These are phyloP conservation scores for Elaeis oleifera DNA, from an alignment of 202 grass and related monocot species.

Conservation along the genomic window DNA sequence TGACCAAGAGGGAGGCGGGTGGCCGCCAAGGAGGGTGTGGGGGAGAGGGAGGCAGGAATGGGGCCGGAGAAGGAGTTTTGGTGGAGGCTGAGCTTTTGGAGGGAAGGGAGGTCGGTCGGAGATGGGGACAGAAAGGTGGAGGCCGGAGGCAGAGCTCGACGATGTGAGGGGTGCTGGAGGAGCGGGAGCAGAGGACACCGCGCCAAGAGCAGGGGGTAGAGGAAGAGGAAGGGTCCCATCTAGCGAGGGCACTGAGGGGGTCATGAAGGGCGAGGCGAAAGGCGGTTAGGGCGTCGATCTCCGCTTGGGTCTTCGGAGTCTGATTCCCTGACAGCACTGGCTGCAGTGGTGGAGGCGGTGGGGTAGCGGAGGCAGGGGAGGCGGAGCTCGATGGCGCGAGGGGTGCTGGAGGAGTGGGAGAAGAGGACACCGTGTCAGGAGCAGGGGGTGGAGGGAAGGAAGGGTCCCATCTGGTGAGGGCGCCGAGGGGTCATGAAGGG, in stretches of 20 bases:
- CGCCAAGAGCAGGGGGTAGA: conserved; percentile 82
- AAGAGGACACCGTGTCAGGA: no score
- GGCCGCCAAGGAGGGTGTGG: neutral
- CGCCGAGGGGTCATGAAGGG: no score
- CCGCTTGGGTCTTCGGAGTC: conserved; percentile 37
- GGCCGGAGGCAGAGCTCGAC: conserved; percentile 66
- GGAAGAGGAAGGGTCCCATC: conserved; percentile 45
- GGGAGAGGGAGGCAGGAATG: conserved; percentile 46
- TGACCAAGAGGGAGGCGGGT: conserved; percentile 35
- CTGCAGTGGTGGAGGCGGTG: conserved; percentile 4
- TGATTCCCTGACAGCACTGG: conserved; percentile 22
- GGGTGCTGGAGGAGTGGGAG: no score
- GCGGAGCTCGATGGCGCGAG: no score
- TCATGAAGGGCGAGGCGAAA: conserved; percentile 51
- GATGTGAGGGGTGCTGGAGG: conserved; percentile 26
- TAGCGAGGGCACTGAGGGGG: conserved; percentile 52
- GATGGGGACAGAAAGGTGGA: conserved; percentile 57
- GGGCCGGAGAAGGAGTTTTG: conserved; percentile 64
- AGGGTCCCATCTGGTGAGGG: no score
- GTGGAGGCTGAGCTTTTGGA: conserved; percentile 76
- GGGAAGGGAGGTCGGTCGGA: conserved; percentile 52
- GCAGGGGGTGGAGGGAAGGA: no score
- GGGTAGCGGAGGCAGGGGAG: neutral
- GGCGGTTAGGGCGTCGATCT: conserved; percentile 63
- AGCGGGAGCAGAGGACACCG: conserved; percentile 47